A percentile compares a stretch with the other conserved stretches of the same genome.
Evolutionary conservation across 2,329 filamentous ascomycete genomes (phyloP).

Genomic region (Rhynchosporium graminicola): DNA sequence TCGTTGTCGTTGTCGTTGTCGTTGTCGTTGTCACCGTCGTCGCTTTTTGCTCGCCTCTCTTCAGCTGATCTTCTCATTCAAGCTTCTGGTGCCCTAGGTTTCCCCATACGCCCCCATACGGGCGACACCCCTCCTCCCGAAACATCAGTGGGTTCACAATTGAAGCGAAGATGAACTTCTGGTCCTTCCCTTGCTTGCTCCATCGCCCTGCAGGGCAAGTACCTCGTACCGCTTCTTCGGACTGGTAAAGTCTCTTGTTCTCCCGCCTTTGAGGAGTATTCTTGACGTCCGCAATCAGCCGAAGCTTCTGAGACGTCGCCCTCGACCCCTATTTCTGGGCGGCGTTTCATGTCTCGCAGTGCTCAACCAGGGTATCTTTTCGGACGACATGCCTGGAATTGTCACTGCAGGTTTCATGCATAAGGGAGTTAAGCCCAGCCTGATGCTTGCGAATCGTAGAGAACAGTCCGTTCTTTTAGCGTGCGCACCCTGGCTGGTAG

Average conservation of each 20-base stretch:
- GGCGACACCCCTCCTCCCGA: conserved; percentile 2
- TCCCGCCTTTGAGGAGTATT: not conserved
- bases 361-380: conserved; percentile 1
- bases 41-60: not conserved
- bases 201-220: not conserved
- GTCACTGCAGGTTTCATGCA: conserved; percentile 6
- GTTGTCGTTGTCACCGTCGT: not conserved
- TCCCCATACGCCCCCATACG: conserved; percentile 10
- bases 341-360: not conserved
- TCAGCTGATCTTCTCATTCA: not conserved
- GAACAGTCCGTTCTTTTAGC: not conserved
- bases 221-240: not conserved
- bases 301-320: conserved; percentile 1
- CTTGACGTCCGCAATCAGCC: not conserved
- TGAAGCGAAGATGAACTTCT: conserved; percentile 9
- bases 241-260: not conserved
- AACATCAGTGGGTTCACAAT: conserved; percentile 2
- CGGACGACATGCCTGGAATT: conserved; percentile 4
- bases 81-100: conserved; percentile 1
- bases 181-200: not conserved
- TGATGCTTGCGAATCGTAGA: conserved; percentile 8
- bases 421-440: not conserved
- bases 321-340: conserved; percentile 7
- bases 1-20: not conserved
- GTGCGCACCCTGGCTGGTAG: not conserved